Evolutionary conservation across 2,329 filamentous ascomycete genomes (phyloP).

Genomic region (Talaromyces funiculosus): DNA sequence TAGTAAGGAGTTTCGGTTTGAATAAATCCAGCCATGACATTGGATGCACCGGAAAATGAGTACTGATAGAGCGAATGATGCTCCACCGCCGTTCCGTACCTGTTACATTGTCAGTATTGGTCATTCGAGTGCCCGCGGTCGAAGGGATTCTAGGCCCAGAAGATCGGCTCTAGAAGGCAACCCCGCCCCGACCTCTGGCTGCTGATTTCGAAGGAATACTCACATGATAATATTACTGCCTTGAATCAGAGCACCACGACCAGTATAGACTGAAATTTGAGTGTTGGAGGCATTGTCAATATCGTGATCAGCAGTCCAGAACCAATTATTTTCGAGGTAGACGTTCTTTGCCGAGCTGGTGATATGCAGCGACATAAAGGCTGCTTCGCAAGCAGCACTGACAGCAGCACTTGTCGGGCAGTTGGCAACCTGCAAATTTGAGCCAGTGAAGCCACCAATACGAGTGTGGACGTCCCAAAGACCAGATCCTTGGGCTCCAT

Average conservation of each 20-base stretch:
- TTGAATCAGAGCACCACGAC: constrained; percentile 49
- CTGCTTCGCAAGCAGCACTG: constrained; percentile 31
- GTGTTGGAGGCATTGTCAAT: constrained; percentile 46
- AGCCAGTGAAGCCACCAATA: constrained; percentile 49
- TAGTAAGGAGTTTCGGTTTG: constrained; percentile 40
- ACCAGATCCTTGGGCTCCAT: constrained; percentile 43
- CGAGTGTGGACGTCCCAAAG: constrained; percentile 55
- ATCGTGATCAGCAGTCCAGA: constrained; percentile 53
- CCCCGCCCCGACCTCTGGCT: too few species aligned
- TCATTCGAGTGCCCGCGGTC: neutral
- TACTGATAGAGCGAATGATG: constrained; percentile 47
- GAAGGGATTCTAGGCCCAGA: neutral
- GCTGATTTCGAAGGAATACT: constrained; percentile 15
- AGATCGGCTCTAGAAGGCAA: neutral
- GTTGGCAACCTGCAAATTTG: constrained; percentile 38
- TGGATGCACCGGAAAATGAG: constrained; percentile 36
- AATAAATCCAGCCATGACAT: constrained; percentile 30
- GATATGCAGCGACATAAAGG: constrained; percentile 35
- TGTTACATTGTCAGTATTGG: constrained; percentile 11
- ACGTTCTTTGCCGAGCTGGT: constrained; percentile 28
- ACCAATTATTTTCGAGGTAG: constrained; percentile 49
- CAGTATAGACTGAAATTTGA: constrained; percentile 50
- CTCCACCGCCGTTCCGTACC: constrained; percentile 41
- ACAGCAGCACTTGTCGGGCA: constrained; percentile 39
- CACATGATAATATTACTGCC: constrained; percentile 37